Percentiles rank a stretch among this genome's conserved stretches.
These are phyloP conservation scores for Pichia cactophila DNA, from an alignment of 1,139 yeast genomes.

Conservation along the genomic window DNA sequence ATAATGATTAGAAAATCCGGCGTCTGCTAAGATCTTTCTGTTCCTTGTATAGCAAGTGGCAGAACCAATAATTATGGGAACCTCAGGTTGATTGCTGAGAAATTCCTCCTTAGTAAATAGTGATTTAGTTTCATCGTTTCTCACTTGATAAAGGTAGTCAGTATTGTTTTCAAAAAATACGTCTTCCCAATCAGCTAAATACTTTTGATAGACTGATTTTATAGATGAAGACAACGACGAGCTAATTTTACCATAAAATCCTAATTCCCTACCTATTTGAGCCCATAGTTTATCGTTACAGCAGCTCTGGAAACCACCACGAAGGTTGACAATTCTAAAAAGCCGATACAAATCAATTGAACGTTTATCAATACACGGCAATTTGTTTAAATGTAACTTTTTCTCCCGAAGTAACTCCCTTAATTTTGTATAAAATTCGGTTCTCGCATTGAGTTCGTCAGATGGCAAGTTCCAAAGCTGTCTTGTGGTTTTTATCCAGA, in stretches of 20 bases:
- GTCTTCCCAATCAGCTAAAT: slow-evolving; percentile 24
- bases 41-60: slow-evolving; percentile 39
- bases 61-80: slow-evolving; percentile 33
- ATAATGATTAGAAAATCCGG: slow-evolving; percentile 43
- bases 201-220: slow-evolving; percentile 46
- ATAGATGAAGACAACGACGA: slow-evolving; percentile 65
- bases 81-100: background rate
- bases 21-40: slow-evolving; percentile 36
- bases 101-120: slow-evolving; percentile 2
- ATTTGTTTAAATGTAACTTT: slow-evolving; percentile 22
- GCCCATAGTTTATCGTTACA: slow-evolving; percentile 54
- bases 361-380: slow-evolving; percentile 52
- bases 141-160: slow-evolving; percentile 8
- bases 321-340: slow-evolving; percentile 41
- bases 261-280: slow-evolving; percentile 66
- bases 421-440: slow-evolving; percentile 30
- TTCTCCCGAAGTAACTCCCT: slow-evolving; percentile 28
- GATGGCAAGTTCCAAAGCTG: slow-evolving; percentile 40
- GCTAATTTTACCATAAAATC: slow-evolving; percentile 62
- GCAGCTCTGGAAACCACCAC: slow-evolving; percentile 55
- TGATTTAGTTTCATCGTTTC: slow-evolving; percentile 8
- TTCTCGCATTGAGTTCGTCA: slow-evolving; percentile 27
- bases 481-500: slow-evolving; percentile 49
- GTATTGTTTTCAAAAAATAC: background rate
- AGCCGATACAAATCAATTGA: slow-evolving; percentile 48